Conservation (phyloP, 1,139 yeast species). For the Scheffersomyces quercinus region DNA sequence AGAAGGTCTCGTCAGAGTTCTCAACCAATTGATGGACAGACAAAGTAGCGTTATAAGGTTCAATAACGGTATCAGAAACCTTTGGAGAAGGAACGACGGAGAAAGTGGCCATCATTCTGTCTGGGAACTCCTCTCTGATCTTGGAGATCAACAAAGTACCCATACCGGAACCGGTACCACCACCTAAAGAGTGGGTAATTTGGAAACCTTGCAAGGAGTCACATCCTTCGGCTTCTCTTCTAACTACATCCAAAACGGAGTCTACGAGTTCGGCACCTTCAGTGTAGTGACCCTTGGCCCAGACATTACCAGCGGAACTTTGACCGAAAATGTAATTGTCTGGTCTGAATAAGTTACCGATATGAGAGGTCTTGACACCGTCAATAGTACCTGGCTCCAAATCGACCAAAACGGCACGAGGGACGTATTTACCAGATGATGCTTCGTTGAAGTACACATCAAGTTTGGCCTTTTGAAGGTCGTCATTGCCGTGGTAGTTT, state of each 20-base stretch:
- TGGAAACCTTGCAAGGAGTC: slow-evolving; percentile 94
- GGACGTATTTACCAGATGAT: slow-evolving; percentile 84
- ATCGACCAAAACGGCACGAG: slow-evolving; percentile 90
- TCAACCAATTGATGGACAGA: slow-evolving; percentile 93
- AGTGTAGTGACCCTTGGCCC: slow-evolving; percentile 97
- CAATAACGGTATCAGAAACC: slow-evolving; percentile 89
- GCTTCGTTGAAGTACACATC: slow-evolving; percentile 59
- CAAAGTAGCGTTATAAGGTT: slow-evolving; percentile 89
- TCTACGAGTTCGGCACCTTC: slow-evolving; percentile 95
- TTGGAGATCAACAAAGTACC: slow-evolving; percentile 40
- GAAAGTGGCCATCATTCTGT: slow-evolving; percentile 94
- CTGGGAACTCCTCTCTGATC: slow-evolving; percentile 47
- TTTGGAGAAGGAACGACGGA: slow-evolving; percentile 92
- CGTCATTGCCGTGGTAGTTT: slow-evolving; percentile 66
- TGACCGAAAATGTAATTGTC: slow-evolving; percentile 89
- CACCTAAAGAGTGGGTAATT: slow-evolving; percentile 90
- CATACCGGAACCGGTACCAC: slow-evolving; percentile 97
- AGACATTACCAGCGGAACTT: slow-evolving; percentile 90
- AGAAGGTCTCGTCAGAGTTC: slow-evolving; percentile 88
- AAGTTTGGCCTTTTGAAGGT: slow-evolving; percentile 61
- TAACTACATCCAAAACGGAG: slow-evolving; percentile 80
- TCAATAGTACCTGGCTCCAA: slow-evolving; percentile 94
- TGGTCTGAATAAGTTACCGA: slow-evolving; percentile 86
- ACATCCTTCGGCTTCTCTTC: slow-evolving; percentile 93
- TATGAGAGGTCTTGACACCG: slow-evolving; percentile 71